Evolutionary conservation across 2,329 filamentous ascomycete genomes (phyloP).

Genomic region (Corynespora cassiicola): DNA sequence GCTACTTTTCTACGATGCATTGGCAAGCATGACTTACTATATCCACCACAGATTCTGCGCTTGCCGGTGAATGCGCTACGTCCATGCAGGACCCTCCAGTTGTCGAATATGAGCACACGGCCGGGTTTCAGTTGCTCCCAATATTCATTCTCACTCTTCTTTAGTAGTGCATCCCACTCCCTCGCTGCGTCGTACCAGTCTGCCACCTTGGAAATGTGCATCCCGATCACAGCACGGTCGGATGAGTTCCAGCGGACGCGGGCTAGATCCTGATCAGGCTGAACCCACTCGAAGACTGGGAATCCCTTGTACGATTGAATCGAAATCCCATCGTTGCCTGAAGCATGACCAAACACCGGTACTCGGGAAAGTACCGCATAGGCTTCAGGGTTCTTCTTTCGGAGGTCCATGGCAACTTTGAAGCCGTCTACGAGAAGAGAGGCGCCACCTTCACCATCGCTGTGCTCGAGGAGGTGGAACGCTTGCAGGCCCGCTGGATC

Average conservation of each 20-base stretch:
- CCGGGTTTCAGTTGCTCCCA: constrained; percentile 85
- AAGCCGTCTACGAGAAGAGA: constrained; percentile 90
- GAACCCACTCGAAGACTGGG: constrained; percentile 73
- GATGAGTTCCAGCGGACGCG: constrained; percentile 94
- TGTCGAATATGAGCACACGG: constrained; percentile 88
- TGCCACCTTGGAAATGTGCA: constrained; percentile 58
- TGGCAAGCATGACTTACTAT: too few relatives aligned
- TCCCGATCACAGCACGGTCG: constrained; percentile 75
- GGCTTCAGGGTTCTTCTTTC: constrained; percentile 58
- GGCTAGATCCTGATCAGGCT: constrained; percentile 52
- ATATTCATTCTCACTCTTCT: constrained; percentile 70
- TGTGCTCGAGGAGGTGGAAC: constrained; percentile 89
- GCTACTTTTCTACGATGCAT: too few relatives aligned
- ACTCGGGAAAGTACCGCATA: constrained; percentile 65
- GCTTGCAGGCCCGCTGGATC: constrained; percentile 91
- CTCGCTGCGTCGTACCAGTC: constrained; percentile 83
- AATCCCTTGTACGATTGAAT: constrained; percentile 75
- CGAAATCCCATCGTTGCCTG: constrained; percentile 82
- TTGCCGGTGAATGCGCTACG: constrained; percentile 82
- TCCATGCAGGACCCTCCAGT: constrained; percentile 93
- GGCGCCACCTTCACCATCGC: constrained; percentile 71
- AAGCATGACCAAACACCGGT: constrained; percentile 78
- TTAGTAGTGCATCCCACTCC: constrained; percentile 75
- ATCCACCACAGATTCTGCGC: constrained; percentile 88
- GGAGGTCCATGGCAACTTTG: constrained; percentile 69